phyloP scores from a whole-genome alignment of 305 asterid genomes.

The Lippia alba region DNA sequence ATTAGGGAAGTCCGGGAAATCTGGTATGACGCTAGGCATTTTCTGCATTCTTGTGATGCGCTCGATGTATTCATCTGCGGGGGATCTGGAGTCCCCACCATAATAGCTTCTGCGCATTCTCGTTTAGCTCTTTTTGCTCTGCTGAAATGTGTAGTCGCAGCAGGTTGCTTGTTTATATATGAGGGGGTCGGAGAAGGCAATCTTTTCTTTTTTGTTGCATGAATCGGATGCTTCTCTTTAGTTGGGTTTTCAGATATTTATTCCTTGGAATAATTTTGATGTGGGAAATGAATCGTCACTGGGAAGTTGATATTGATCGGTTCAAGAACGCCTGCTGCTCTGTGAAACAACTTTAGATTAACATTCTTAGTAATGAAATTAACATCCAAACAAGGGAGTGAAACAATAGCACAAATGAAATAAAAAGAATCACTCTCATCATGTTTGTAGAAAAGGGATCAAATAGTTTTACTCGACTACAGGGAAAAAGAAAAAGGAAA shows the following conservation, averaged over 20 bases:
- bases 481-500: too few species aligned
- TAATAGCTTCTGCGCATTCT: constrained; percentile 27
- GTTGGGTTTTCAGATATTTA: constrained; percentile 18
- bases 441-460: too few species aligned
- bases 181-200: neutral
- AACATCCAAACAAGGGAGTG: too few species aligned
- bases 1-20: constrained; percentile 42
- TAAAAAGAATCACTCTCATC: too few species aligned
- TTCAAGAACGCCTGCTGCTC: too few species aligned
- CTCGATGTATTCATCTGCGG: constrained; percentile 44
- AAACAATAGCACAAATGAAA: too few species aligned
- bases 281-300: too few species aligned
- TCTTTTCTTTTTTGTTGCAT: constrained; percentile 12
- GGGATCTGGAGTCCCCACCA: constrained; percentile 25
- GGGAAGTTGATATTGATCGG: too few species aligned
- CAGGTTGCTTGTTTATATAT: constrained; percentile 25
- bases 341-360: too few species aligned
- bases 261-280: constrained; percentile 17
- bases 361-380: too few species aligned
- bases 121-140: neutral
- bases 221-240: constrained; percentile 41
- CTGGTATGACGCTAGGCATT: constrained; percentile 45
- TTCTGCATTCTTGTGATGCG: constrained; percentile 45
- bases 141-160: neutral
- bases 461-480: too few species aligned